Base-by-base conservation (phyloP, 2,329 filamentous ascomycete species). In the Bipolaris victoriae region DNA sequence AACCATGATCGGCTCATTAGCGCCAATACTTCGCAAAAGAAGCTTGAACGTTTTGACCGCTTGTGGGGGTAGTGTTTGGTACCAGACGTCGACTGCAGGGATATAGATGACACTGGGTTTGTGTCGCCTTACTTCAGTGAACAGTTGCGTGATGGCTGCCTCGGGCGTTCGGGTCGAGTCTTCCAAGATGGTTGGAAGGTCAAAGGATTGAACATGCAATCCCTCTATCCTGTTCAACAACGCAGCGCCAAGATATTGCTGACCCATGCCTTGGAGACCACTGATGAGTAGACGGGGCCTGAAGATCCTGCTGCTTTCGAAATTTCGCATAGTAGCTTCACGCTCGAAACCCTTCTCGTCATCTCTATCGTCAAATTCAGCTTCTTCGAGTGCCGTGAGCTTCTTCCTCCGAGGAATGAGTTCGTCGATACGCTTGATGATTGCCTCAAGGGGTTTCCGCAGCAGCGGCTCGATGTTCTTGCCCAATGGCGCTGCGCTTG, bases 71-170 rank as follows among this genome's bases (percentile, higher is more conserved):
- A 76, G 57, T 0, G 90, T 88, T 11, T 85, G 79, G 72, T 92
- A 94, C 95, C 95, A 99, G 7, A 89, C 85, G 65, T 97, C 90
- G 47, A 98, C 86, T 65, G 92, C 89, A 2, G 95, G 94, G 41
- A 99, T 90, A 76, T 93, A 98, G 49, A 99, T 95, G 36, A 98
- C 91, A 73, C 92, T 96, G 0, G 95, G 95, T 75, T 97, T 97
- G 74, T 97, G 92, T 36, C 93, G 88, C 75, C 94, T 91, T 36
- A 96, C 91, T 78, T 98, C 95, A 0, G 91, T 88, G 71, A 99
- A 98, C 7, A 96, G 83, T 64, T 93, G 89, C 11, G 97, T 92
- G 62, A 99, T 87, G 9, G 93, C 91, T 65, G 95, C 90, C 79
- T 98, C 95, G 15, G 90, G 85, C 1, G 91, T 87, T 80, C 91